phyloP scores from a whole-genome alignment of 345 rosid species.

The Atalantia buxifolia region DNA sequence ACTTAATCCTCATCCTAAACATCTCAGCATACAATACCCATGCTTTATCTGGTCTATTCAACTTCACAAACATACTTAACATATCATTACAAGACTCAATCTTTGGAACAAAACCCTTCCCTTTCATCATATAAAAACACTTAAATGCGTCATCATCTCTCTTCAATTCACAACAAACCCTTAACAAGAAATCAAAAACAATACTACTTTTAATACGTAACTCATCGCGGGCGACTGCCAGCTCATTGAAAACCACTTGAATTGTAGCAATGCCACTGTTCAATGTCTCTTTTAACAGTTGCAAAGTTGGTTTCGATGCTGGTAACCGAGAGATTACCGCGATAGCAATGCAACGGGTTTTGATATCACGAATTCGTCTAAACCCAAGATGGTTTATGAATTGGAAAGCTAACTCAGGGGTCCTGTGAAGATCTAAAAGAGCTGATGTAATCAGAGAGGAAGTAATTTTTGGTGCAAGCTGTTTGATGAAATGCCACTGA shows the following conservation, averaged over 20 bases:
- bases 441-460: constrained; percentile 43
- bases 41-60: constrained; percentile 50
- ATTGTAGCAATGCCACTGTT: constrained; percentile 18
- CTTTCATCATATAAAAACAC: constrained; percentile 68
- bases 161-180: constrained; percentile 63
- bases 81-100: constrained; percentile 66
- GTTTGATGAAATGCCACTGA: constrained; percentile 82
- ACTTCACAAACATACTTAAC: constrained; percentile 59
- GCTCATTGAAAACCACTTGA: constrained; percentile 46
- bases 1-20: constrained; percentile 78
- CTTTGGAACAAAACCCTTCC: constrained; percentile 59
- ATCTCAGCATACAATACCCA: constrained; percentile 96
- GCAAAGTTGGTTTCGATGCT: constrained; percentile 53
- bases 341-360: constrained; percentile 57
- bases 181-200: constrained; percentile 56
- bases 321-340: constrained; percentile 53
- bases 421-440: constrained; percentile 43
- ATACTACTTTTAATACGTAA: constrained; percentile 44
- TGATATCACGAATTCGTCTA: constrained; percentile 33
- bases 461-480: constrained; percentile 36
- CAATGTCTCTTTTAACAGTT: constrained; percentile 46
- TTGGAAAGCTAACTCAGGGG: constrained; percentile 55
- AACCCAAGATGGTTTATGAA: constrained; percentile 44
- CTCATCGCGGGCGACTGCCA: constrained; percentile 39
- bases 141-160: constrained; percentile 56